These are phyloP conservation scores for Polyplosphaeria fusca DNA, from an alignment of 495 filamentous ascomycete species.

Conservation along the genomic window DNA sequence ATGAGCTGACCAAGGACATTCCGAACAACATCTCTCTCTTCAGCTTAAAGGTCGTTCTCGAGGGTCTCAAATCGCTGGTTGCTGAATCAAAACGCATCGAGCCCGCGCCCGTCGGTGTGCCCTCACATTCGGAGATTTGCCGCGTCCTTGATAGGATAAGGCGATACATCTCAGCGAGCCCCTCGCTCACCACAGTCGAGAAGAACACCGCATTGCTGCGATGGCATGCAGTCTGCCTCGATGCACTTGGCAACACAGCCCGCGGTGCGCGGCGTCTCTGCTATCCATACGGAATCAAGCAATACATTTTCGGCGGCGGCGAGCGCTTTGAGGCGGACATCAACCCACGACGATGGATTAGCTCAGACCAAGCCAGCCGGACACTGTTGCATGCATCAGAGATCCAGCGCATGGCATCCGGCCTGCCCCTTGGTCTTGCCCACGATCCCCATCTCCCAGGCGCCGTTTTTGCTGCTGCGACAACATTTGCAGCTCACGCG, in stretches of 20 bases:
- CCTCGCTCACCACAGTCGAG: background rate
- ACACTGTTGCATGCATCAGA: constrained; percentile 1
- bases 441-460: constrained; percentile 11
- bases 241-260: constrained; percentile 4
- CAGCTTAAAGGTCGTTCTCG: constrained; percentile 1
- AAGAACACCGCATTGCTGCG: background rate
- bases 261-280: constrained; percentile 3
- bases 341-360: constrained; percentile 3
- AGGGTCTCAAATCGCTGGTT: constrained; percentile 7
- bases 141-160: background rate
- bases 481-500: constrained; percentile 2
- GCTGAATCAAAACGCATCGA: constrained; percentile 10
- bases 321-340: constrained; percentile 2
- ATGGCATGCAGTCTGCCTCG: constrained; percentile 8
- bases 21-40: constrained; percentile 4
- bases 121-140: background rate
- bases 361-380: background rate
- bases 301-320: constrained; percentile 7
- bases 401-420: constrained; percentile 5
- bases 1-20: background rate
- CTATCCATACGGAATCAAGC: constrained; percentile 6
- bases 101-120: constrained; percentile 1
- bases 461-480: constrained; percentile 3
- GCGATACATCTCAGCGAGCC: background rate
- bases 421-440: background rate